Conservation (phyloP, 805 yeast genomes). For the Yarrowia divulgata region DNA sequence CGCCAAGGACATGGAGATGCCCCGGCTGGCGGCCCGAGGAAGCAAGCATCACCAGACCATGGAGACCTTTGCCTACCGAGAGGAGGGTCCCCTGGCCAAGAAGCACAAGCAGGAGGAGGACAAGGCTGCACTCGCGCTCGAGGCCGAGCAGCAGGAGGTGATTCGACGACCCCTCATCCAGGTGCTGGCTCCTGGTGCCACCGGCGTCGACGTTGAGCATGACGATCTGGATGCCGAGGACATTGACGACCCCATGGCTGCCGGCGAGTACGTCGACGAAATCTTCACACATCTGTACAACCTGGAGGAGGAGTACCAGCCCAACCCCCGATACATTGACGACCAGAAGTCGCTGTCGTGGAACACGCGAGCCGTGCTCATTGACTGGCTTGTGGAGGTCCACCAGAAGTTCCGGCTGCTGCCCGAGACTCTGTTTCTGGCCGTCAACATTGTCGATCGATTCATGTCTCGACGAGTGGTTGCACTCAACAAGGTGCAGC, state of each 20-base stretch:
- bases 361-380: slow-evolving; percentile 80
- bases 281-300: slow-evolving; percentile 81
- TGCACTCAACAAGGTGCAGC: slow-evolving; percentile 79
- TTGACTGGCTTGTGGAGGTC: slow-evolving; percentile 94
- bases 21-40: slow-evolving; percentile 28
- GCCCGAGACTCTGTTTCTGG: slow-evolving; percentile 84
- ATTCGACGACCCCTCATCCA: slow-evolving; percentile 33
- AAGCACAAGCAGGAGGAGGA: slow-evolving; percentile 50
- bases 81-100: slow-evolving; percentile 50
- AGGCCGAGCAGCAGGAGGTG: slow-evolving; percentile 37
- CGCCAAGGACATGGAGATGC: slow-evolving; percentile 37
- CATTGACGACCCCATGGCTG: slow-evolving; percentile 69
- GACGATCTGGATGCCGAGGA: slow-evolving; percentile 52
- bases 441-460: slow-evolving; percentile 87
- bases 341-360: slow-evolving; percentile 76
- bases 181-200: slow-evolving; percentile 28
- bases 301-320: slow-evolving; percentile 75
- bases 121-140: slow-evolving; percentile 11
- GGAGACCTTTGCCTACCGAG: slow-evolving; percentile 35
- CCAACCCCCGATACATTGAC: slow-evolving; percentile 61
- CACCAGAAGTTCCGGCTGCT: slow-evolving; percentile 81
- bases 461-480: slow-evolving; percentile 78
- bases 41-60: slow-evolving; percentile 36
- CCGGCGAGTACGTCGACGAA: slow-evolving; percentile 87
- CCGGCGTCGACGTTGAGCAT: slow-evolving; percentile 42